These are phyloP conservation scores for Davidsoniella australis DNA, from an alignment of 2,329 filamentous ascomycete species.

Conservation along the genomic window DNA sequence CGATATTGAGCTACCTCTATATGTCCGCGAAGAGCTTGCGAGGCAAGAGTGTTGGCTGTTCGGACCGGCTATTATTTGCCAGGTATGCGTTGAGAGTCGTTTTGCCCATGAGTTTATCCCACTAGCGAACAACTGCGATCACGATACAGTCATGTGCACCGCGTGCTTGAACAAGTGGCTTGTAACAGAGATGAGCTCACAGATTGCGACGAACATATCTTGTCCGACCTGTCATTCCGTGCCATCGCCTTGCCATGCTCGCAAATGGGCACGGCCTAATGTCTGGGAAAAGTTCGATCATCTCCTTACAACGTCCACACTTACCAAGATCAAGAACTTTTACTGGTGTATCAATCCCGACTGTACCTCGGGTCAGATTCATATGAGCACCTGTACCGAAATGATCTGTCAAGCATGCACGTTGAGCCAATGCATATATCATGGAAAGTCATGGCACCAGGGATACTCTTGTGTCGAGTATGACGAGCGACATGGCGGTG, in stretches of 20 bases:
- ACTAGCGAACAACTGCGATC: conserved; percentile 1
- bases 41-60: conserved; percentile 9
- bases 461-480: conserved; percentile 23
- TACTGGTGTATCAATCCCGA: conserved; percentile 22
- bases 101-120: conserved; percentile 5
- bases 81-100: conserved; percentile 8
- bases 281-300: conserved; percentile 18
- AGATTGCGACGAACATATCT: conserved; percentile 4
- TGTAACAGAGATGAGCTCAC: not conserved
- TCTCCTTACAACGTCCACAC: conserved; percentile 19
- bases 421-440: conserved; percentile 19
- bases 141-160: conserved; percentile 3
- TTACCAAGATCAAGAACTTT: conserved; percentile 20
- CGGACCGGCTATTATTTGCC: not conserved
- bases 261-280: conserved; percentile 6
- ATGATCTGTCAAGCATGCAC: conserved; percentile 21
- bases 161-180: conserved; percentile 8
- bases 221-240: conserved; percentile 2
- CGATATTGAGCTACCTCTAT: not conserved
- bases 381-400: conserved; percentile 17
- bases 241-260: not conserved
- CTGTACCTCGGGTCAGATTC: conserved; percentile 24
- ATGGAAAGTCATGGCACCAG: conserved; percentile 23
- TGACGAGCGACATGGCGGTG: conserved; percentile 17
- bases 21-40: not conserved